phyloP scores from a whole-genome alignment of 2,329 filamentous ascomycete species.

The Dactylonectria macrodidyma region DNA sequence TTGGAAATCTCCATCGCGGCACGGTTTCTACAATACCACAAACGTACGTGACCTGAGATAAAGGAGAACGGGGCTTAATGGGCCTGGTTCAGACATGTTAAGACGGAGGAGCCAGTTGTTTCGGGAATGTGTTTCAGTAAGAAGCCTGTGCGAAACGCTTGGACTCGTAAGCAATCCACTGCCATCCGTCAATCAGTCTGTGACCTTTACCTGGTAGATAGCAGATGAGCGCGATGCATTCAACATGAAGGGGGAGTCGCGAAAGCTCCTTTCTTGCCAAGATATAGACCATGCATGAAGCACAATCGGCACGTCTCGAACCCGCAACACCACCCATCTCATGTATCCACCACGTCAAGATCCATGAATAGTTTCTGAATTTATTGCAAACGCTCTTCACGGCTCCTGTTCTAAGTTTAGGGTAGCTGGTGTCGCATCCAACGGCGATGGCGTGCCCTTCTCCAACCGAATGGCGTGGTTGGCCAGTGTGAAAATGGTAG shows the following conservation, averaged over 20 bases:
- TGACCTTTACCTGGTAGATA: background rate
- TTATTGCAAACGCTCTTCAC: background rate
- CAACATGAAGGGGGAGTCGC: background rate
- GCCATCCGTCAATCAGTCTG: background rate
- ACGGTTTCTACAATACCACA: constrained; percentile 3
- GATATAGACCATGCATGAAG: background rate
- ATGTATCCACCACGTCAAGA: background rate
- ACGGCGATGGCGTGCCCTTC: constrained; percentile 1
- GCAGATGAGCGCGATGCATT: background rate
- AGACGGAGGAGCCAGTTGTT: constrained; percentile 17
- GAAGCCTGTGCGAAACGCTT: constrained; percentile 15
- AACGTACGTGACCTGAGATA: background rate
- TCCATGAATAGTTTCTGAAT: background rate
- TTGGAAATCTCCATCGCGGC: background rate
- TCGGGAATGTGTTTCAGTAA: constrained; percentile 17
- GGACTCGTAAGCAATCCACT: constrained; percentile 7
- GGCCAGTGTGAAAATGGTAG: background rate
- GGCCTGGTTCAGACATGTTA: constrained; percentile 13
- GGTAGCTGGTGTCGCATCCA: background rate
- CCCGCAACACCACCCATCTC: background rate
- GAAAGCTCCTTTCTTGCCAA: background rate
- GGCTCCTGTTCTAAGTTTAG: constrained; percentile 14
- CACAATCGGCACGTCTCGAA: background rate
- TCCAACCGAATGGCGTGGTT: background rate
- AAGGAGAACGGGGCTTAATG: background rate